Evolutionary conservation across 345 rosid species (phyloP).

Genomic region (Heritiera littoralis): DNA sequence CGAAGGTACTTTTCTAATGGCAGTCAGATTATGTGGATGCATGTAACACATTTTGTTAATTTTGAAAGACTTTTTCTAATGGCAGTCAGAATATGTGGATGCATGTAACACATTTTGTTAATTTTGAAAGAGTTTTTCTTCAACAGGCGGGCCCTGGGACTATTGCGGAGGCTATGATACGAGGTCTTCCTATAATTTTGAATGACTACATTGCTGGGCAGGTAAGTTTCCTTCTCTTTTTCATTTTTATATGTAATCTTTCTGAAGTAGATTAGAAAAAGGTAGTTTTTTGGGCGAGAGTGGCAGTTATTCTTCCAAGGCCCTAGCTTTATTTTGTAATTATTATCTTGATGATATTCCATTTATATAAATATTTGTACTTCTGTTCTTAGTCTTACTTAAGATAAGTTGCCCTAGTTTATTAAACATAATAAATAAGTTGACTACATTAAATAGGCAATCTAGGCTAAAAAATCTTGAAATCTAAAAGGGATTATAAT

Average conservation of each 20-base stretch:
- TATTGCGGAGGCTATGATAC: conserved; percentile 98
- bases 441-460: not conserved
- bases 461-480: not conserved
- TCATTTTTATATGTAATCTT: conserved; percentile 1
- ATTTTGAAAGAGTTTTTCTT: conserved; percentile 8
- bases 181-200: conserved; percentile 91
- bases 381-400: not conserved
- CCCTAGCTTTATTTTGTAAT: not conserved
- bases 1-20: conserved; percentile 59
- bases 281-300: not conserved
- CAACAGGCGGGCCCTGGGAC: conserved; percentile 98
- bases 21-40: not conserved
- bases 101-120: conserved; percentile 11
- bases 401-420: conserved; percentile 2
- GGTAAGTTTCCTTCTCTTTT: conserved; percentile 38
- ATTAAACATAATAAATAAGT: not conserved
- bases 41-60: conserved; percentile 8
- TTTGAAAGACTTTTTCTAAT: conserved; percentile 1
- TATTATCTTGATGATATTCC: not conserved
- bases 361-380: not conserved
- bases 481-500: not conserved
- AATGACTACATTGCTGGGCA: conserved; percentile 98
- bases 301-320: not conserved
- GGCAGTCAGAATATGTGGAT: not conserved
- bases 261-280: not conserved